Percentiles rank a stretch among this genome's conserved stretches.
Evolutionary conservation across 2,329 filamentous ascomycete species (phyloP).

Genomic region (Penicillium olsonii): DNA sequence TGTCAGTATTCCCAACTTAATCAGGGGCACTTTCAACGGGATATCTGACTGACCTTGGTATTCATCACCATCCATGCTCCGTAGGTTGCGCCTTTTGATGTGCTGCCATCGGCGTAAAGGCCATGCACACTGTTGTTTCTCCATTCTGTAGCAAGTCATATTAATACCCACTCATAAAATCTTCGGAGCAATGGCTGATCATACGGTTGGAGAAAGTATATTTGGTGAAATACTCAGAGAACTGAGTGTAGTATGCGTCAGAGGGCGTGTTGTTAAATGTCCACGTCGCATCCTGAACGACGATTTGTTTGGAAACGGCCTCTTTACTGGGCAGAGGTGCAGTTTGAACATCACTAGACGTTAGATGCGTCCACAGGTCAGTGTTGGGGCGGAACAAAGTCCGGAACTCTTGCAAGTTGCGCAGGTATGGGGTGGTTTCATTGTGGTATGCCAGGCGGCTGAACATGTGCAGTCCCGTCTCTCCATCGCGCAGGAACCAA

Average conservation of each 20-base stretch:
- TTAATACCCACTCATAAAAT: background rate
- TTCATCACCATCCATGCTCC: slow-evolving; percentile 67
- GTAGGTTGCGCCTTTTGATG: slow-evolving; percentile 53
- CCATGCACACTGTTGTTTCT: slow-evolving; percentile 61
- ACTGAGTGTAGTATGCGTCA: slow-evolving; percentile 58
- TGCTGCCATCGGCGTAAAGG: slow-evolving; percentile 54
- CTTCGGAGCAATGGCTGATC: background rate
- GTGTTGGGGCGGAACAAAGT: slow-evolving; percentile 63
- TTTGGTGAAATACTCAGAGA: slow-evolving; percentile 66
- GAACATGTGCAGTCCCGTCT: slow-evolving; percentile 65
- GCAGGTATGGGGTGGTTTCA: slow-evolving; percentile 55
- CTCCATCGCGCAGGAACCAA: slow-evolving; percentile 64
- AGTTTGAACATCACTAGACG: slow-evolving; percentile 58
- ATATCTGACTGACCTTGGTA: slow-evolving; percentile 59
- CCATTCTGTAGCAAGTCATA: slow-evolving; percentile 42
- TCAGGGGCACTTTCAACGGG: too few relatives aligned
- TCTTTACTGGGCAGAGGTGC: slow-evolving; percentile 52
- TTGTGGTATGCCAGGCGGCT: slow-evolving; percentile 63
- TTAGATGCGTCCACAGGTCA: slow-evolving; percentile 62
- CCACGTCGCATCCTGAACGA: slow-evolving; percentile 67
- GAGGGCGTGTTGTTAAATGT: slow-evolving; percentile 57
- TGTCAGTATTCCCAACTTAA: background rate
- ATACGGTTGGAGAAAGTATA: slow-evolving; percentile 61
- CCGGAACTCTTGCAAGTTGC: slow-evolving; percentile 62
- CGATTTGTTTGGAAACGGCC: slow-evolving; percentile 43